These are phyloP conservation scores for Talaromyces liani DNA, from an alignment of 495 filamentous ascomycete species.

Conservation along the genomic window DNA sequence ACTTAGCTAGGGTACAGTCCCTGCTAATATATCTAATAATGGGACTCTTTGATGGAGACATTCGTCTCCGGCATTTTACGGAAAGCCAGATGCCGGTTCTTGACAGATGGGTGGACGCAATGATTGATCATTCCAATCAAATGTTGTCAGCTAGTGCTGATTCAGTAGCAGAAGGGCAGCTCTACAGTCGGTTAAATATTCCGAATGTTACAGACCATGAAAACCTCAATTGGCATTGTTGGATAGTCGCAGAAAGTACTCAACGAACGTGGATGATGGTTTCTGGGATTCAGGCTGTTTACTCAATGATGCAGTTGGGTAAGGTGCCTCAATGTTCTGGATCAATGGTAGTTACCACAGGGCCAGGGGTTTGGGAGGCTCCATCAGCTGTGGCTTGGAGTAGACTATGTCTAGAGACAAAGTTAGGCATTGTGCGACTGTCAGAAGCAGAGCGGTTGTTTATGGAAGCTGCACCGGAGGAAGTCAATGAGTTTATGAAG, in stretches of 20 bases:
- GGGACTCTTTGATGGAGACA: background rate
- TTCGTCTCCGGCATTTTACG: background rate
- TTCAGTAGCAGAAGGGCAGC: background rate
- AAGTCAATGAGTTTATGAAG: conserved; percentile 19
- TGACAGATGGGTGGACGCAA: background rate
- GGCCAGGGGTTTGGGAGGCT: conserved; percentile 28
- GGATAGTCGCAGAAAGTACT: background rate
- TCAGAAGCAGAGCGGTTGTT: background rate
- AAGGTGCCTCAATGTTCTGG: background rate
- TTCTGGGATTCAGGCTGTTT: background rate
- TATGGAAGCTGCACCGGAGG: background rate
- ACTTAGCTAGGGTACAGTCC: background rate
- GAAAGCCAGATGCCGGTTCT: background rate
- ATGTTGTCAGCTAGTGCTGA: background rate
- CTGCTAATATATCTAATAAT: background rate
- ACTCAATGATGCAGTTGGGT: background rate
- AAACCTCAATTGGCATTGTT: background rate
- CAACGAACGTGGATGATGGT: conserved; percentile 1
- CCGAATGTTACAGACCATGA: background rate
- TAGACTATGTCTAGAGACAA: conserved; percentile 10
- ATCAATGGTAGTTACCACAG: conserved; percentile 17
- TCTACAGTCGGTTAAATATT: background rate
- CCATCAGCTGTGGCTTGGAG: conserved; percentile 19
- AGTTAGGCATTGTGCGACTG: background rate
- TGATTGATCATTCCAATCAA: background rate